Evolutionary conservation across 2,329 filamentous ascomycete genomes (phyloP).

Genomic region (Cladosporium cucumerinum): DNA sequence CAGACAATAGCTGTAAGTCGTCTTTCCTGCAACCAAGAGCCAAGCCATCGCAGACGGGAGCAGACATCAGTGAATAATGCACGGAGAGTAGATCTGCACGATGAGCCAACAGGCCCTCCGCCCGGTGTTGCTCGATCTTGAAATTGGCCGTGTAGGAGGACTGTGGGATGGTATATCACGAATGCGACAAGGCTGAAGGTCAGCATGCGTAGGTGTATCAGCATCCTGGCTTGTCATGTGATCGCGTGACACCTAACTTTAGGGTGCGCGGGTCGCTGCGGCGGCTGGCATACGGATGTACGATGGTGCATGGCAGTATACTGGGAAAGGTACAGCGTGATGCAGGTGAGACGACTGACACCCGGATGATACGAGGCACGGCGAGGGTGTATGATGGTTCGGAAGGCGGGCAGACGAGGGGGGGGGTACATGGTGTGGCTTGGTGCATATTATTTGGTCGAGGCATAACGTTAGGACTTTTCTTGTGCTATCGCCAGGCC

Average conservation of each 20-base stretch:
- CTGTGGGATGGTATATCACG: neutral
- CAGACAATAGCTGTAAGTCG: too few species aligned
- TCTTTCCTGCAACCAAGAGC: too few species aligned
- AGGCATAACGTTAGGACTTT: neutral
- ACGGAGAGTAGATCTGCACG: too few species aligned
- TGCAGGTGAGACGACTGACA: conserved; percentile 3
- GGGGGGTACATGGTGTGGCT: neutral
- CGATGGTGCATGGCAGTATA: neutral
- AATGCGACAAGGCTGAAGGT: neutral
- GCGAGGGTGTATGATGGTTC: neutral
- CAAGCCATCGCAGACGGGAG: too few species aligned
- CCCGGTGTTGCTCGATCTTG: neutral
- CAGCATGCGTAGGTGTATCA: neutral
- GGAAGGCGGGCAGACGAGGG: neutral
- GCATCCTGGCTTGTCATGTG: neutral
- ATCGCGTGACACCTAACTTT: neutral
- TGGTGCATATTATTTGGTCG: neutral
- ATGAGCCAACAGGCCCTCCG: neutral
- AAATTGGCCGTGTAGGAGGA: neutral
- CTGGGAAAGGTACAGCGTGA: neutral
- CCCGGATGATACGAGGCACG: conserved; percentile 6
- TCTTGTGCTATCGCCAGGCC: neutral
- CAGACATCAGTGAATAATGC: too few species aligned
- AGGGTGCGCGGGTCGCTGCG: conserved; percentile 1
- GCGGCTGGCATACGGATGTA: neutral